These are phyloP conservation scores for Linum usitatissimum DNA, from an alignment of 345 rosid species.

Conservation along the genomic window DNA sequence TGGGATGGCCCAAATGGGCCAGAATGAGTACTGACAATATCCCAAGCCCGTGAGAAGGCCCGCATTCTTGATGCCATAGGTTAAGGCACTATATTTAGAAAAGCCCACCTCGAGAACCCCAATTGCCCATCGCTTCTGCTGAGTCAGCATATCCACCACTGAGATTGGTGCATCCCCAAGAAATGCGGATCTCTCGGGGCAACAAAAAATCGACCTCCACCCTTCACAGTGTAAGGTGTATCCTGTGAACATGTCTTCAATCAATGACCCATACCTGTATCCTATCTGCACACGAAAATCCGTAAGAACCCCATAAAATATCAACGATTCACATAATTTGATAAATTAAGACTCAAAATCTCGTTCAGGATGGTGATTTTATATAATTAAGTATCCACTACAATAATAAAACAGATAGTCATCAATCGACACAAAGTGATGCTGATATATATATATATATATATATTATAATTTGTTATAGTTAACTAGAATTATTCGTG, in stretches of 20 bases:
- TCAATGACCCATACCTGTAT: constrained; percentile 46
- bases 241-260: constrained; percentile 61
- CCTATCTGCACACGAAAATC: too few relatives aligned
- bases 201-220: constrained; percentile 52
- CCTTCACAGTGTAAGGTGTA: constrained; percentile 49
- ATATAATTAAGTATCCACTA: too few relatives aligned
- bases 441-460: too few relatives aligned
- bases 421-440: too few relatives aligned
- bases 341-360: too few relatives aligned
- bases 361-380: too few relatives aligned
- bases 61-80: constrained; percentile 29
- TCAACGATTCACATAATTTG: too few relatives aligned
- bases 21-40: constrained; percentile 31
- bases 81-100: constrained; percentile 33
- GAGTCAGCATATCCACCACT: constrained; percentile 35
- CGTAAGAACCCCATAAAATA: too few relatives aligned
- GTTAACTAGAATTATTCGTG: too few relatives aligned
- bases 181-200: constrained; percentile 51
- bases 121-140: constrained; percentile 58
- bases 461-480: too few relatives aligned
- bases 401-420: too few relatives aligned
- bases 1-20: constrained; percentile 48
- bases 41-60: constrained; percentile 30
- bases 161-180: constrained; percentile 42
- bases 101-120: constrained; percentile 43